Evolutionary conservation across 441 rosid genomes (phyloP).

Genomic region (Daphne laureola): DNA sequence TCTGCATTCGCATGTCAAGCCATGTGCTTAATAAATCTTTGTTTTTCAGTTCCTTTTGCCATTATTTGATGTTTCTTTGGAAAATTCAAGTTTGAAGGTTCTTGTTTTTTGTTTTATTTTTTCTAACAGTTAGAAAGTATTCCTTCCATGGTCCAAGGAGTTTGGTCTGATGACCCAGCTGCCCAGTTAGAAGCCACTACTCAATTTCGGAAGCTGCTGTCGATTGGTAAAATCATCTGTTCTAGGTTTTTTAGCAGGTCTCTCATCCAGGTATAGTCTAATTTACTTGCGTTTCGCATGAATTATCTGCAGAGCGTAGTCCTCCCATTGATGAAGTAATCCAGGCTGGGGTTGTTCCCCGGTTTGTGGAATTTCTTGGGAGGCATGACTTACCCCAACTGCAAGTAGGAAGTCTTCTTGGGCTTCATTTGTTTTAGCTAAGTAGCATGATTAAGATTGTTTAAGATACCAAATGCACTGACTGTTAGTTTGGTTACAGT

Average conservation of each 20-base stretch:
- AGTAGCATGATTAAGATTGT: background rate
- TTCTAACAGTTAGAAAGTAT: constrained; percentile 50
- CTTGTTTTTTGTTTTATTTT: constrained; percentile 17
- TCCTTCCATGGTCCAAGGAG: constrained; percentile 61
- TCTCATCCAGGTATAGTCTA: background rate
- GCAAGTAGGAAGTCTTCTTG: constrained; percentile 28
- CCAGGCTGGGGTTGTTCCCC: constrained; percentile 55
- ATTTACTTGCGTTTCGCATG: constrained; percentile 12
- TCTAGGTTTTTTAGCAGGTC: background rate
- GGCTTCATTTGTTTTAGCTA: constrained; percentile 1
- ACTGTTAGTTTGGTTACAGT: constrained; percentile 6
- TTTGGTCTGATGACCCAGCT: constrained; percentile 45
- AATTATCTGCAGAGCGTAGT: constrained; percentile 39
- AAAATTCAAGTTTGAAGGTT: background rate
- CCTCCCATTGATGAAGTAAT: constrained; percentile 77
- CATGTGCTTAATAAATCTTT: background rate
- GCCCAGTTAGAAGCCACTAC: constrained; percentile 55
- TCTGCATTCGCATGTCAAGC: no score
- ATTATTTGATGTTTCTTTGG: background rate
- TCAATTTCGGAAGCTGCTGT: constrained; percentile 53
- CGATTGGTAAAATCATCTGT: constrained; percentile 34
- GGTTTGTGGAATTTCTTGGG: constrained; percentile 64
- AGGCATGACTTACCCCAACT: constrained; percentile 58
- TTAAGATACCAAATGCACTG: background rate
- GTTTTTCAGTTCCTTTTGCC: background rate